A percentile compares a stretch with the other conserved stretches of the same genome.
Conservation (phyloP, 495 filamentous ascomycete species). For the Annulohypoxylon stygium region DNA sequence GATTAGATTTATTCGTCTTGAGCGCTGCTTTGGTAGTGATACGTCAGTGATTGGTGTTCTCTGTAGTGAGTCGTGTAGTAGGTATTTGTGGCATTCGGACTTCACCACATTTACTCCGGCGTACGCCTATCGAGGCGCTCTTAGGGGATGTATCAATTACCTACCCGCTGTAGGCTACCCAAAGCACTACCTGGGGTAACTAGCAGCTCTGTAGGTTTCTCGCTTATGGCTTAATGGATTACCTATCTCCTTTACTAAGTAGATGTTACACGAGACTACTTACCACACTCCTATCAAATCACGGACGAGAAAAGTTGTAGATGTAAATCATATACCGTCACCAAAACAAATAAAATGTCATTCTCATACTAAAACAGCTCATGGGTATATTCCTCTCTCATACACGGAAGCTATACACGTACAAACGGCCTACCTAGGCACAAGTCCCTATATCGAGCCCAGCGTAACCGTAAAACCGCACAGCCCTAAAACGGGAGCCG, state of each 20-base stretch:
- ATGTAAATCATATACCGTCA: not conserved
- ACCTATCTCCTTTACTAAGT: too few species aligned
- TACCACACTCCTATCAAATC: too few species aligned
- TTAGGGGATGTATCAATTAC: not conserved
- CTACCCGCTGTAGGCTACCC: not conserved
- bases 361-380: not conserved
- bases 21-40: not conserved
- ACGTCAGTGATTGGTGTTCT: not conserved
- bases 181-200: too few species aligned
- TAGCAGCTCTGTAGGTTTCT: too few species aligned
- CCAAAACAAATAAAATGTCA: not conserved
- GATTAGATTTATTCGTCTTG: not conserved
- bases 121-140: not conserved
- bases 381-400: conserved; percentile 10
- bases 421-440: not conserved
- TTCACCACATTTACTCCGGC: not conserved
- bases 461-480: not conserved
- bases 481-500: not conserved
- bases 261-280: too few species aligned
- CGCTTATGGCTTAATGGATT: too few species aligned
- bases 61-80: not conserved
- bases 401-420: conserved; percentile 8
- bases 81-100: not conserved
- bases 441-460: not conserved
- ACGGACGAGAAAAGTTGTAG: too few species aligned